These are phyloP conservation scores for Ustilago hordei DNA, from an alignment of 1,284 basidiomycete genomes.

Conservation along the genomic window DNA sequence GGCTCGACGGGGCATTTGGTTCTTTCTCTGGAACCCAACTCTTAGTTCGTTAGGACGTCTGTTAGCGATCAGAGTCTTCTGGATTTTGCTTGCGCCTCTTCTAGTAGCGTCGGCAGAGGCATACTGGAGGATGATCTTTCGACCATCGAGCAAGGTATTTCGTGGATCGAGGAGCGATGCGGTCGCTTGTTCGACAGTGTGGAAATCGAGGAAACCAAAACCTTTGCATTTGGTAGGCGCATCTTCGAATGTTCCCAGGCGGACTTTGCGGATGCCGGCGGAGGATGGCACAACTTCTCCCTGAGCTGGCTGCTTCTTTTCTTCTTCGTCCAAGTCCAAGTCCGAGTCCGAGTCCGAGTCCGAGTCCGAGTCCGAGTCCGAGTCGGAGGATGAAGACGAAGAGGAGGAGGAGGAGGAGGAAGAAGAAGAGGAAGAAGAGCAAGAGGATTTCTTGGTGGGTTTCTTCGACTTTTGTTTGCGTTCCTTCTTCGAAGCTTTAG, in stretches of 20 bases:
- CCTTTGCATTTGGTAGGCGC: constrained; percentile 88
- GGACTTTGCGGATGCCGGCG: constrained; percentile 84
- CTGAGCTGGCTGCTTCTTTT: background rate
- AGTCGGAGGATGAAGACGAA: constrained; percentile 8
- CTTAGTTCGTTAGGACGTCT: constrained; percentile 8
- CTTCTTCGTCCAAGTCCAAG: constrained; percentile 50
- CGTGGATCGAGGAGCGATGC: constrained; percentile 82
- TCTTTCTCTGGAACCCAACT: constrained; percentile 24
- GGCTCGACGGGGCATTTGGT: background rate
- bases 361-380: constrained; percentile 38
- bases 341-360: constrained; percentile 41
- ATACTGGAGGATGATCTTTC: constrained; percentile 88
- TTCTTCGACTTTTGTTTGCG: constrained; percentile 5
- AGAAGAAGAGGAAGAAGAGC: constrained; percentile 14
- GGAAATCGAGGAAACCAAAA: constrained; percentile 91
- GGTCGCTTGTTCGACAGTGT: constrained; percentile 81
- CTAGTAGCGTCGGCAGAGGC: constrained; percentile 84
- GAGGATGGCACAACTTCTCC: constrained; percentile 23
- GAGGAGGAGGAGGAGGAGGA: constrained; percentile 54
- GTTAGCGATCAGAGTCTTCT: background rate
- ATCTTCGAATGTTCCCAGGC: constrained; percentile 96
- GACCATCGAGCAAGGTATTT: constrained; percentile 85
- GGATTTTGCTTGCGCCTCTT: constrained; percentile 56
- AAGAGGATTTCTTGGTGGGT: constrained; percentile 17
- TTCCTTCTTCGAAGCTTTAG: constrained; percentile 19